Conservation (phyloP, 148 eudicot species). For the Selenicereus undatus region DNA sequence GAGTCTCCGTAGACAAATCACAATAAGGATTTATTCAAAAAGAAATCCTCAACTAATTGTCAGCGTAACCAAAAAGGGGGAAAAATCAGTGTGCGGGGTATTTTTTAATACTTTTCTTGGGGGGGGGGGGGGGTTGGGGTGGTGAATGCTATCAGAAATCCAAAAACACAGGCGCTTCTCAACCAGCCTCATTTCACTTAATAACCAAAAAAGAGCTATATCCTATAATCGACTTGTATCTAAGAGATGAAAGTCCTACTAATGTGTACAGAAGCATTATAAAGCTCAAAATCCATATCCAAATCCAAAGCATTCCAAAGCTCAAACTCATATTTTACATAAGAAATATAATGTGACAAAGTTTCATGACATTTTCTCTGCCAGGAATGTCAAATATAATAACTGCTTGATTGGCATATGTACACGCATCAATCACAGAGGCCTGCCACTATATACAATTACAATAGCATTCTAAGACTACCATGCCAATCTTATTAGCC, state of each 20-base stretch:
- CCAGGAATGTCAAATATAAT: not conserved
- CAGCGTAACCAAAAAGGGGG: no score
- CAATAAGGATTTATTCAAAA: no score
- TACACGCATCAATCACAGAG: not conserved
- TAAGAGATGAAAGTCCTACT: not conserved
- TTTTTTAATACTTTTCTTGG: not conserved
- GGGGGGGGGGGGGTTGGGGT: not conserved
- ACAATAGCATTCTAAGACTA: not conserved
- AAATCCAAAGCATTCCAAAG: no score
- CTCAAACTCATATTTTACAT: not conserved
- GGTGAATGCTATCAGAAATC: not conserved
- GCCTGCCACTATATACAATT: not conserved
- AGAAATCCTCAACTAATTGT: no score
- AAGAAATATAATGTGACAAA: no score
- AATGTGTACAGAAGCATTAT: not conserved
- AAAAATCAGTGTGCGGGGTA: no score
- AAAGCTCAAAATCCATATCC: no score
- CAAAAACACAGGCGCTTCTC: not conserved
- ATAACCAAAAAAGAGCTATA: not conserved
- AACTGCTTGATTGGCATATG: not conserved
- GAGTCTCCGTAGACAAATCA: not conserved
- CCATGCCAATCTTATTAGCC: not conserved
- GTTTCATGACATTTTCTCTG: not conserved
- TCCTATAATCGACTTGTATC: not conserved
- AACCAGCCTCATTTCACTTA: not conserved